Evolutionary conservation across 495 filamentous ascomycete species (phyloP).

Genomic region (Platismatia glauca): DNA sequence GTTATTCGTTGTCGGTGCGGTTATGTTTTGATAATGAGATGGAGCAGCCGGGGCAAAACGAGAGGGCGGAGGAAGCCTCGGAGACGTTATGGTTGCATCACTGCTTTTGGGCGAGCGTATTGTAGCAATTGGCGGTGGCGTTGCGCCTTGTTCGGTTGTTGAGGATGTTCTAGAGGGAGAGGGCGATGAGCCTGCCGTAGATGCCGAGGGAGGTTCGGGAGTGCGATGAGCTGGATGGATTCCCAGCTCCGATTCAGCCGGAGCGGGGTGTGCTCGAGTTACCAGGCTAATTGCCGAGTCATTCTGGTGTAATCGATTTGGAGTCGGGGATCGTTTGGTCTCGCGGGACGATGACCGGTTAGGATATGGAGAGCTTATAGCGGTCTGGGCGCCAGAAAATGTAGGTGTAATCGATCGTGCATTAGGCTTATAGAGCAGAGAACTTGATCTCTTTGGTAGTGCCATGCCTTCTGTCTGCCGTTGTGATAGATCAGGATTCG

Average conservation of each 20-base stretch:
- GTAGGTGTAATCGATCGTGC: conserved; percentile 7
- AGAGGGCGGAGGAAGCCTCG: conserved; percentile 10
- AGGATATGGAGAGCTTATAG: not conserved
- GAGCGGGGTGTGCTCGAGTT: conserved; percentile 5
- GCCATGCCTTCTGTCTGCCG: conserved; percentile 6
- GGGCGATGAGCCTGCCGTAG: not conserved
- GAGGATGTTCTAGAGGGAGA: conserved; percentile 16
- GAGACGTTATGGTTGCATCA: conserved; percentile 4
- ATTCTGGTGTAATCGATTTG: conserved; percentile 17
- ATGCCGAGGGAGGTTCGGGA: conserved; percentile 7
- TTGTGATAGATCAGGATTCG: conserved; percentile 17
- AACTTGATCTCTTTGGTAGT: conserved; percentile 24
- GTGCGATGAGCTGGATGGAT: conserved; percentile 21
- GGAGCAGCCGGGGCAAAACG: conserved; percentile 9
- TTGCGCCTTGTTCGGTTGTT: conserved; percentile 18
- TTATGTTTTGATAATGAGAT: conserved; percentile 8
- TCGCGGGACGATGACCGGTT: conserved; percentile 2
- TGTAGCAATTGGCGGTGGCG: conserved; percentile 23
- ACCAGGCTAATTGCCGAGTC: conserved; percentile 14
- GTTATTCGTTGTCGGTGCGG: conserved; percentile 5
- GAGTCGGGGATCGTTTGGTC: conserved; percentile 16
- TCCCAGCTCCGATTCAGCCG: conserved; percentile 17
- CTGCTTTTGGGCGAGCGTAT: conserved; percentile 9
- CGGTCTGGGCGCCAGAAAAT: conserved; percentile 4
- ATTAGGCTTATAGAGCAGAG: conserved; percentile 18